Evolutionary conservation across 2,329 filamentous ascomycete genomes (phyloP).

Genomic region (Alternaria panax): DNA sequence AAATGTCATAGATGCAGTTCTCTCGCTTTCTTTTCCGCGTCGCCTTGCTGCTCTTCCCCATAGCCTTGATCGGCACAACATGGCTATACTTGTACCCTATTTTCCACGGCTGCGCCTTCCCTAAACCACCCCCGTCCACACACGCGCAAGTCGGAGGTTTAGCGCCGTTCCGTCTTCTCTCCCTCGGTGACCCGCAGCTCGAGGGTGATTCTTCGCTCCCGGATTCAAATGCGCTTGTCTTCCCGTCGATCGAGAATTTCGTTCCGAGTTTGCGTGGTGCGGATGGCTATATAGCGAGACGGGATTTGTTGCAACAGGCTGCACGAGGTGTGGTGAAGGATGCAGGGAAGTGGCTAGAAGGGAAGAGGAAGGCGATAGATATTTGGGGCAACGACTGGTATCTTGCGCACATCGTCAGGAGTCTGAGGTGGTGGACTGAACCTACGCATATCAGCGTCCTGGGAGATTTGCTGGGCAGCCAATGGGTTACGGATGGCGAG

Average conservation of each 20-base stretch:
- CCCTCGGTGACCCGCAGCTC: constrained; percentile 89
- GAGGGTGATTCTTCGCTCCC: constrained; percentile 90
- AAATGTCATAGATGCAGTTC: constrained; percentile 63
- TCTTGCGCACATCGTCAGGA: constrained; percentile 89
- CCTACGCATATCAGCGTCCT: constrained; percentile 90
- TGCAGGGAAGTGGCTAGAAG: constrained; percentile 70
- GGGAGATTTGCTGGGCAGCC: constrained; percentile 90
- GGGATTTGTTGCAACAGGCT: constrained; percentile 19
- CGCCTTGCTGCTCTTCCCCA: constrained; percentile 63
- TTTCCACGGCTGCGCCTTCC: constrained; percentile 81
- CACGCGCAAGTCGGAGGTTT: constrained; percentile 13
- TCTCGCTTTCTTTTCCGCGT: constrained; percentile 56
- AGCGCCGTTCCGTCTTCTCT: constrained; percentile 85
- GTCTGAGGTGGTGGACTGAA: constrained; percentile 79
- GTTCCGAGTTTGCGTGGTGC: constrained; percentile 28
- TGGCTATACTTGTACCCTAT: constrained; percentile 90
- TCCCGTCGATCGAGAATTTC: constrained; percentile 54
- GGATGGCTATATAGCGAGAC: constrained; percentile 16
- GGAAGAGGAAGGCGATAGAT: constrained; percentile 80
- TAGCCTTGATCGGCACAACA: constrained; percentile 73
- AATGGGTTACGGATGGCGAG: constrained; percentile 90
- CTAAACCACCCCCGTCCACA: constrained; percentile 48
- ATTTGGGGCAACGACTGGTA: constrained; percentile 95
- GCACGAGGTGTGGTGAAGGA: constrained; percentile 59
- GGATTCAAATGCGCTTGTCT: constrained; percentile 35